phyloP scores from a whole-genome alignment of 2,329 filamentous ascomycete species.

The Thielaviopsis ethacetica region DNA sequence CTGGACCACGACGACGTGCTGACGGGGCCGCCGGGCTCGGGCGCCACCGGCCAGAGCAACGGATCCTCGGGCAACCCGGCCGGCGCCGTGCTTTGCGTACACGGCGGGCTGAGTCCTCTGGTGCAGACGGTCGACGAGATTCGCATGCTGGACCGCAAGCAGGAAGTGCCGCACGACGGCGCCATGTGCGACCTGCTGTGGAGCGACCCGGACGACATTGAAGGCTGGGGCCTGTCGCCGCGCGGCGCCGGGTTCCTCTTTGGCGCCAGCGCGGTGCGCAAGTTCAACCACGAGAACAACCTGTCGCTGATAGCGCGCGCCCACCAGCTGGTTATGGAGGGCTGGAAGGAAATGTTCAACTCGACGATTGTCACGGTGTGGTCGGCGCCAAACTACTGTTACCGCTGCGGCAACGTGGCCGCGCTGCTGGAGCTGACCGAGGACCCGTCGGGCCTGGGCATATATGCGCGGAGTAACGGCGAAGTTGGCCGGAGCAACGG shows the following conservation, averaged over 20 bases:
- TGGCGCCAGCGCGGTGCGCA: constrained; percentile 85
- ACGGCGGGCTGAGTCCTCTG: constrained; percentile 79
- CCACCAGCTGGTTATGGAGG: constrained; percentile 97
- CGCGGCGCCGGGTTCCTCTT: constrained; percentile 93
- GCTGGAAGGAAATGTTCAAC: constrained; percentile 99
- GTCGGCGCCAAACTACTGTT: constrained; percentile 95
- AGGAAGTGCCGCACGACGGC: constrained; percentile 95
- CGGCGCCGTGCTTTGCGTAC: constrained; percentile 84
- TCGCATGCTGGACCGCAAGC: constrained; percentile 81
- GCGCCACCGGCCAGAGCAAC: constrained; percentile 53
- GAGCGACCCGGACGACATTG: constrained; percentile 96
- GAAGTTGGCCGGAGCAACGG: constrained; percentile 45
- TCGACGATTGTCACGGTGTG: constrained; percentile 95
- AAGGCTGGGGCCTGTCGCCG: constrained; percentile 88
- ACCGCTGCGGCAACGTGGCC: constrained; percentile 88
- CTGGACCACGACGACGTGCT: constrained; percentile 18
- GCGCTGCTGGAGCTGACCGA: constrained; percentile 87
- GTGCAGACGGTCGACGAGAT: constrained; percentile 95
- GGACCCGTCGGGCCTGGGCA: constrained; percentile 58
- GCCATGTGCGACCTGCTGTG: constrained; percentile 98
- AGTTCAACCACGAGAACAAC: constrained; percentile 90
- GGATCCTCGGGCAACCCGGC: constrained; percentile 50
- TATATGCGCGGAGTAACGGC: constrained; percentile 55
- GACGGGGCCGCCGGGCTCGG: constrained; percentile 62
- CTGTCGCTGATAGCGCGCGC: constrained; percentile 82